phyloP scores from a whole-genome alignment of 2,329 filamentous ascomycete species.

The Rhinocladiella similis region DNA sequence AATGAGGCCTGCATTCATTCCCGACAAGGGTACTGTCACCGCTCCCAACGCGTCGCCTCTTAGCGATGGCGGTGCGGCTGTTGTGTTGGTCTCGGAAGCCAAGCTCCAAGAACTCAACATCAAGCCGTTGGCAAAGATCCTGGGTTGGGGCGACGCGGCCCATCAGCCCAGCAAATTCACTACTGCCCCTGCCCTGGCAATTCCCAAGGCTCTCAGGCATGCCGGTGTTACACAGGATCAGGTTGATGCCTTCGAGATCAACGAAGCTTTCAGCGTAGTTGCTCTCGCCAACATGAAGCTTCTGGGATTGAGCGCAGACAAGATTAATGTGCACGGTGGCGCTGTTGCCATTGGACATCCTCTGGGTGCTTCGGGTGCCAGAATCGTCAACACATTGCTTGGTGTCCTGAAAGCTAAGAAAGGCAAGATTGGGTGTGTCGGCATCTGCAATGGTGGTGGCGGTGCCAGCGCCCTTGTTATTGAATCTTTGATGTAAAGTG shows the following conservation, averaged over 20 bases:
- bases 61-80: conserved; percentile 88
- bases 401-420: conserved; percentile 87
- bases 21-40: conserved; percentile 80
- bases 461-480: conserved; percentile 92
- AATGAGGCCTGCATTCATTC: conserved; percentile 80
- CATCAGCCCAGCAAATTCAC: conserved; percentile 94
- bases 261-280: conserved; percentile 97
- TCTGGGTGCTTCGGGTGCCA: conserved; percentile 87
- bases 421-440: conserved; percentile 88
- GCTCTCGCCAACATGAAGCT: conserved; percentile 96
- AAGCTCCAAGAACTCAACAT: conserved; percentile 90
- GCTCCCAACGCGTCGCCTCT: conserved; percentile 95
- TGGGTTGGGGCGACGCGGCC: conserved; percentile 94
- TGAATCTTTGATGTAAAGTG: conserved; percentile 56
- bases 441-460: conserved; percentile 97
- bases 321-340: conserved; percentile 93
- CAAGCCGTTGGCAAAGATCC: conserved; percentile 92
- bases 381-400: conserved; percentile 87
- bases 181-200: conserved; percentile 85
- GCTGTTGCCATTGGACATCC: conserved; percentile 95
- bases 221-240: conserved; percentile 75
- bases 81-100: conserved; percentile 90
- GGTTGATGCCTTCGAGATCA: conserved; percentile 96
- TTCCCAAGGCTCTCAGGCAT: conserved; percentile 96
- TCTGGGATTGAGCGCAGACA: conserved; percentile 73